Evolutionary conservation across 345 rosid genomes (phyloP), one percentile per base, ranked within the genome.

Genomic region (Eutrema japonicum): DNA sequence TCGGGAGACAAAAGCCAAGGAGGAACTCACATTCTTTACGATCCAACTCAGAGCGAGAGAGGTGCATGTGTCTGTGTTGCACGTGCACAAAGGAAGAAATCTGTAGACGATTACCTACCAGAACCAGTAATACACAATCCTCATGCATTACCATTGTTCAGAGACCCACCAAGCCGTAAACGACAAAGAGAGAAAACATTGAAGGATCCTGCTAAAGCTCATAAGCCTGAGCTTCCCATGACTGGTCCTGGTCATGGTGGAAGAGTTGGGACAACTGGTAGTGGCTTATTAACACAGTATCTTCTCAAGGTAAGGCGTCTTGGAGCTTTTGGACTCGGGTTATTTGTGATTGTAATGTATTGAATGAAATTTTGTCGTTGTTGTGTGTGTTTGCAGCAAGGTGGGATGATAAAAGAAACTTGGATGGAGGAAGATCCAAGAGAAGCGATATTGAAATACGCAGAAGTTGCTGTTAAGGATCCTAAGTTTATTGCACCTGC

Each of bases 361-460:
- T 46, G 52, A 37, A 36, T 46, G 52, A 37, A 36, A n/a, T 3
- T 5, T 10, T 52, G 10, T 7, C 30, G 45, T 41, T 61, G 65
- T 16, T 38, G 41, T 65, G 48, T 47, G 50, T 67, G 50, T 66
- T 46, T 85, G 81, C 91, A 95, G 98, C 97, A 95, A 95, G 98
- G 99, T 47, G 99, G 99, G 66, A 84, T 95, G 99, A 87, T 95
- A 73, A 95, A 95, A 83, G 99, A 92, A 83, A 95, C 98, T 38
- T 95, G 99, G 99, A 95, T 95, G 98, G 98, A 95, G 33, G 98
- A 92, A 84, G 99, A 95, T 83, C 98, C 98, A 47, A 87, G 99
- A 76, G 99, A 92, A 83, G 99, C 99, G 18, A 95, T 95, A 68
- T 76, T 92, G 76, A 95, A 92, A 78, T 87, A 84, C 55, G 98